Evolutionary conservation across 345 rosid genomes (phyloP).

Genomic region (Moricandia moricandioides): DNA sequence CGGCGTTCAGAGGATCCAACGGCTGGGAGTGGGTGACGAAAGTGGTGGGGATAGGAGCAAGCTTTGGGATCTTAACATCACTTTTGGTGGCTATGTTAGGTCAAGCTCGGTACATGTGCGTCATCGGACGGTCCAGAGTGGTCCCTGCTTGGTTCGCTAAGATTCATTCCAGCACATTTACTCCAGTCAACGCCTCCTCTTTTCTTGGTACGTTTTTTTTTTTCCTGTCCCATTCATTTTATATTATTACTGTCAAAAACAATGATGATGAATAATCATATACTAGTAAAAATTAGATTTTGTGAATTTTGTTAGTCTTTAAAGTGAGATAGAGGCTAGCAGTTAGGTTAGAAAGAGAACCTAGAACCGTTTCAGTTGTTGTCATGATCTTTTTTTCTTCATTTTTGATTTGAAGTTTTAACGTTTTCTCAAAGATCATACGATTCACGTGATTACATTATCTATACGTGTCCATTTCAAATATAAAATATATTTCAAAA

Average conservation of each 20-base stretch:
- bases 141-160: slow-evolving; percentile 88
- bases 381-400: slow-evolving; percentile 2
- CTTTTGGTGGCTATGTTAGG: slow-evolving; percentile 93
- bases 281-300: neutral
- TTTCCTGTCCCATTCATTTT: neutral
- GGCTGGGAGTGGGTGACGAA: slow-evolving; percentile 78
- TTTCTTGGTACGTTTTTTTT: slow-evolving; percentile 68
- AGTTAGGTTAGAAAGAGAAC: slow-evolving; percentile 35
- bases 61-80: slow-evolving; percentile 93
- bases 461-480: slow-evolving; percentile 27
- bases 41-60: slow-evolving; percentile 90
- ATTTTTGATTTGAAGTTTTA: slow-evolving; percentile 15
- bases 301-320: neutral
- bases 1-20: slow-evolving; percentile 61
- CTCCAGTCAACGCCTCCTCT: slow-evolving; percentile 92
- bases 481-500: slow-evolving; percentile 11
- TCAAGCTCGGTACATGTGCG: slow-evolving; percentile 96
- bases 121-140: slow-evolving; percentile 89
- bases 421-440: slow-evolving; percentile 27
- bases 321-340: slow-evolving; percentile 12
- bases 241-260: neutral
- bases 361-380: slow-evolving; percentile 31
- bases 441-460: slow-evolving; percentile 33
- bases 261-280: neutral
- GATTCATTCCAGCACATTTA: slow-evolving; percentile 72